These are phyloP conservation scores for Serpula lacrymans DNA, from an alignment of 768 basidiomycete species.

Conservation along the genomic window DNA sequence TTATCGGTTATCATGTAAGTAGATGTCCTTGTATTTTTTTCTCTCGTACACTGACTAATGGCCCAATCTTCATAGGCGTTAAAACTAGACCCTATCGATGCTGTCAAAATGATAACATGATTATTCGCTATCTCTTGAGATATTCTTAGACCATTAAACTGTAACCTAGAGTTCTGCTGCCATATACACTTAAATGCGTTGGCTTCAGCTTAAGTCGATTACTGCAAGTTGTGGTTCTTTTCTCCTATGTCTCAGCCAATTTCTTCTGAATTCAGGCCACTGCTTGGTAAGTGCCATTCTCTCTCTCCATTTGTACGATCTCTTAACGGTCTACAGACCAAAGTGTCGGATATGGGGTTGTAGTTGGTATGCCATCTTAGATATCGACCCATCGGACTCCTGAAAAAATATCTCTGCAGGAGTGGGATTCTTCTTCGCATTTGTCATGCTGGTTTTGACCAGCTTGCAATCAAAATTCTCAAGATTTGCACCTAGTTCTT, in stretches of 20 bases:
- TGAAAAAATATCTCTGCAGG: constrained; percentile 13
- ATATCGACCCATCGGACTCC: background rate
- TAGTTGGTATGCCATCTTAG: constrained; percentile 22
- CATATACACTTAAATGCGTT: too few relatives aligned
- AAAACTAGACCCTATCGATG: too few relatives aligned
- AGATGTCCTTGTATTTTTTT: background rate
- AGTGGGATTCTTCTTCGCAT: constrained; percentile 35
- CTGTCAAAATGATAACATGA: too few relatives aligned
- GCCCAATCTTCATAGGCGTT: too few relatives aligned
- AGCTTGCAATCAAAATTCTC: constrained; percentile 32
- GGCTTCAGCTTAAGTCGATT: too few relatives aligned
- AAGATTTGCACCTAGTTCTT: constrained; percentile 28
- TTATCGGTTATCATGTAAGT: background rate
- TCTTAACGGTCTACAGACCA: constrained; percentile 13
- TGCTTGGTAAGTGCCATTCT: constrained; percentile 16
- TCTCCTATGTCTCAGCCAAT: constrained; percentile 12
- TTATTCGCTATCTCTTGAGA: background rate
- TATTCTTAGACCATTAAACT: constrained; percentile 1
- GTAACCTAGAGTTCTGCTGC: too few relatives aligned
- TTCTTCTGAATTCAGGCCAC: constrained; percentile 25
- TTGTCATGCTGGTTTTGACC: constrained; percentile 32
- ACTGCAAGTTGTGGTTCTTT: too few relatives aligned
- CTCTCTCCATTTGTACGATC: background rate
- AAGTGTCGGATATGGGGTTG: constrained; percentile 33
- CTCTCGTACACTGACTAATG: too few relatives aligned